Base-by-base conservation (phyloP, 2,329 filamentous ascomycete genomes). In the Trichoderma sp. region DNA sequence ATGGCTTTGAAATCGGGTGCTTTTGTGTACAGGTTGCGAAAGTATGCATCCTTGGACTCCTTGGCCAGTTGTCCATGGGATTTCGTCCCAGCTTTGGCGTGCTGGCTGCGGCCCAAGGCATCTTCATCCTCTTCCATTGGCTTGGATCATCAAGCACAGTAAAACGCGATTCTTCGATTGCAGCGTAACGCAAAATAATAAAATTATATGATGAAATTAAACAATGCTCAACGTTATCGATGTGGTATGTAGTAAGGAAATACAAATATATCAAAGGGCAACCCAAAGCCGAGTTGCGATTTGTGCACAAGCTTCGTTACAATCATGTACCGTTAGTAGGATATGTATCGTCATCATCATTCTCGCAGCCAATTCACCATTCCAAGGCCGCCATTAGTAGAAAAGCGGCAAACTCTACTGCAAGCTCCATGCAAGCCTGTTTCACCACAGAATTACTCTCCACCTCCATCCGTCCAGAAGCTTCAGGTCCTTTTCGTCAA, bases 391-490 rank as follows among this genome's bases (percentile, higher is more conserved):
- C 52, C 59, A 42, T 39, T 32, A 65, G 12, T 45, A 67, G 42
- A 35, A 64, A 42, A 56, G 34, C 34, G 50, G 25, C 48, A 56
- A 64, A 45, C 61, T 56, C 19, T 27, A 45, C 15, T 56, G 58
- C 56, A 59, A 45, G 35, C 25, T 52, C 13, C 58, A 35, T 25
- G 42, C 42, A 35, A 22, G 53, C 54, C 34, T 1, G n/a, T 32
- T 25, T 54, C n/a, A 35, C 73, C 74, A 79, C 81, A 83, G 71
- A 69, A 88, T 69, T 22, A 88, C 79, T 59, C 84, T 77, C 86
- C 86, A 88, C 67, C 86, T 78, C 86, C 86, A 88, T 1, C 86
- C 84, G 37, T 81, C 78, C 19, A 88, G 74, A 15, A 82, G 52
- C 72, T 81, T 81, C 69, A 87, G 66, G 67, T 88, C 86, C 39